Conservation (phyloP, 108 stramenopile species). For the Cylindrotheca closterium region DNA sequence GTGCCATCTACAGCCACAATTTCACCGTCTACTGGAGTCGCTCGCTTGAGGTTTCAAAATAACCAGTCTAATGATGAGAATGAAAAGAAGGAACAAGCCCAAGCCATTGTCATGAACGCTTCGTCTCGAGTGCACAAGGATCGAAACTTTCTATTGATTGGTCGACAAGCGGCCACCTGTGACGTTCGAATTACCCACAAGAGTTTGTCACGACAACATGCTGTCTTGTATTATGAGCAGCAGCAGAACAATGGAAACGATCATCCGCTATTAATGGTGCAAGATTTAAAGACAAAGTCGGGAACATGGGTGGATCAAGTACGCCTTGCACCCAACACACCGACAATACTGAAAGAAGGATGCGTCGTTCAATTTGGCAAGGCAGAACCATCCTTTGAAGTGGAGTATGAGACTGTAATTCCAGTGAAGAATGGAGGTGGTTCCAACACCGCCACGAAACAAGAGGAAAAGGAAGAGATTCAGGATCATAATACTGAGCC, state of each 20-base stretch:
- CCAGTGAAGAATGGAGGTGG: background rate
- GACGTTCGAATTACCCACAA: slow-evolving; percentile 68
- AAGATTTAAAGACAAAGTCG: slow-evolving; percentile 17
- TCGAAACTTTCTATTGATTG: slow-evolving; percentile 38
- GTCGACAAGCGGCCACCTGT: slow-evolving; percentile 53
- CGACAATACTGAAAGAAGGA: slow-evolving; percentile 15
- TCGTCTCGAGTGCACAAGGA: background rate
- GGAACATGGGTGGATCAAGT: slow-evolving; percentile 18
- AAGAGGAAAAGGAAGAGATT: background rate
- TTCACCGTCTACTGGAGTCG: background rate
- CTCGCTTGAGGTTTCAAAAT: background rate
- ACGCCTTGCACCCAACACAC: slow-evolving; percentile 2
- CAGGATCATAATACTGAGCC: background rate
- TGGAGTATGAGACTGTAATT: slow-evolving; percentile 2
- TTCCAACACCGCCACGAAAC: background rate
- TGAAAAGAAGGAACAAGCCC: too few relatives aligned
- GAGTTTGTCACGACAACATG: slow-evolving; percentile 62
- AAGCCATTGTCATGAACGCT: background rate
- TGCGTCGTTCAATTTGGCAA: slow-evolving; percentile 27
- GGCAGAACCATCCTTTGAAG: slow-evolving; percentile 17
- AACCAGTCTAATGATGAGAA: too few relatives aligned
- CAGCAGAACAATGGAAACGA: background rate
- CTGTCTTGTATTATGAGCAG: slow-evolving; percentile 44
- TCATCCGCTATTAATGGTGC: background rate
- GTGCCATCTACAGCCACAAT: background rate